phyloP scores from a whole-genome alignment of 345 rosid genomes.

The Clarkia xantiana region DNA sequence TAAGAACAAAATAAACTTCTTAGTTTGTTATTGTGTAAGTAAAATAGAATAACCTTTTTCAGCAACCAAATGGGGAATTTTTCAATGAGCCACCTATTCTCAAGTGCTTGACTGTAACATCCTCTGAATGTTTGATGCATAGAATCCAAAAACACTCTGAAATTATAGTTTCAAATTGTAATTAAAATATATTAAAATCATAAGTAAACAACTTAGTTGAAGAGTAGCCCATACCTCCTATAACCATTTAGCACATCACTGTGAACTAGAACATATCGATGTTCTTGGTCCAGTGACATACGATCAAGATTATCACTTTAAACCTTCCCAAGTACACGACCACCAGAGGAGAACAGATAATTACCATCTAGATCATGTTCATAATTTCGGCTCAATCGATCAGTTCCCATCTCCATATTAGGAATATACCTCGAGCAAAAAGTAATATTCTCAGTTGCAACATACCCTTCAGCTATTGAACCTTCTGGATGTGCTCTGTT shows the following conservation, averaged over 20 bases:
- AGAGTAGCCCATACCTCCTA: too few relatives aligned
- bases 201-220: too few relatives aligned
- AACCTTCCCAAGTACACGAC: neutral
- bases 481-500: neutral
- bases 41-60: neutral
- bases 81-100: neutral
- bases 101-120: neutral
- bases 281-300: too few relatives aligned
- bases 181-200: too few relatives aligned
- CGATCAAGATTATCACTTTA: neutral
- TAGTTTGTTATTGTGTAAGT: neutral
- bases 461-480: too few relatives aligned
- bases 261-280: conserved; percentile 3
- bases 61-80: neutral
- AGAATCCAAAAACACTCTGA: neutral
- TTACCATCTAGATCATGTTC: neutral
- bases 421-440: conserved; percentile 6
- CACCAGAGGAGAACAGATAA: neutral
- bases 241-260: neutral
- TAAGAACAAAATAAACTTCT: too few relatives aligned
- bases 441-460: neutral
- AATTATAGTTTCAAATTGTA: too few relatives aligned
- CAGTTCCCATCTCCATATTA: neutral
- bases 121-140: neutral
- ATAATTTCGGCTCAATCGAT: neutral